Base-by-base conservation (phyloP, 768 basidiomycete species). In the Dioszegia aurantiaca region DNA sequence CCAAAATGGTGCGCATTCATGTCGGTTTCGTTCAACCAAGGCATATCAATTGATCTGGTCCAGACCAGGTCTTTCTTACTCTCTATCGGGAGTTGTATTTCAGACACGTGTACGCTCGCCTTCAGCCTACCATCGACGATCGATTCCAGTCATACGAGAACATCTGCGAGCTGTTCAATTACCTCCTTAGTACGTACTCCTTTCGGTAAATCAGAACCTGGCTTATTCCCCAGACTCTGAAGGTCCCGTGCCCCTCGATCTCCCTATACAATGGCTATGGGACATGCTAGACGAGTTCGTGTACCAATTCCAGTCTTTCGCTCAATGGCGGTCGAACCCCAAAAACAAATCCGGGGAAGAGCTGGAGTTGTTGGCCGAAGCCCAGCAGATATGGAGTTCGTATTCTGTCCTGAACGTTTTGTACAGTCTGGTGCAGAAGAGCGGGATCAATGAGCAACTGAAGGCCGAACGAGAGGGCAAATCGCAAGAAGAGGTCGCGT, bases 341-440 rank as follows among this genome's bases (percentile, higher is more conserved):
- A 87, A 89, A 61, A 81, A 82, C 48, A 97, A 95, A 79, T 84
- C 86, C 0, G 91, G 90, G 39, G 77, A 98, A 67, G 93, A 98
- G 75, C 81, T 92, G 37, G 72, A 82, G 47, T 82, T 91, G 81
- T 82, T 98, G 23, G 85, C 58, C 14, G 70, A 65, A 52, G 65
- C 64, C 26, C 62, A 44, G 19, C 65, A 92, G 84, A 87, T 93
- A 57, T 99, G 95, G 95, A 91, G 88, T 68, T 94, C 91, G 49
- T 99, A 99, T 80, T 92, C 89, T 62, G 94, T 98, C 26, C 83
- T 99, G 68, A 98, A 99, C 79, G 94, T 99, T 37, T 82, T 99
- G 26, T 99, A 99, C 80, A 97, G 92, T 19, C 83, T 99, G 67
- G 93, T 99, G 63, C 94, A 98, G 83, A 98, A 98, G 78, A 90